Evolutionary conservation across 2,329 filamentous ascomycete genomes (phyloP).

Genomic region (Talaromyces sp.): DNA sequence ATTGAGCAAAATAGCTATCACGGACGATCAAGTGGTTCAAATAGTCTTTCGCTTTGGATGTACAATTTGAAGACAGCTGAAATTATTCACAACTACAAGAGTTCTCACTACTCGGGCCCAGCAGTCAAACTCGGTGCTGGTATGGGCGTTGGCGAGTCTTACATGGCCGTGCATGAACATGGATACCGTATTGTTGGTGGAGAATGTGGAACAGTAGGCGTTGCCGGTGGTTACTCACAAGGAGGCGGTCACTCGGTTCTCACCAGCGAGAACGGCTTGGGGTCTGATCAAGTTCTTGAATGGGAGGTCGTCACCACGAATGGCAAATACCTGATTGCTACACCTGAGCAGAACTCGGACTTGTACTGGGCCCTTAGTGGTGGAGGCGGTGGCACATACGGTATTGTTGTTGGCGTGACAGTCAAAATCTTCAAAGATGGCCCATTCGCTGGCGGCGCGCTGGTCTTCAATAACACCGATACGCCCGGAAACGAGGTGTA

Average conservation of each 20-base stretch:
- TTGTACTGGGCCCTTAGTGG: conserved; percentile 3
- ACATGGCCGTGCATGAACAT: background rate
- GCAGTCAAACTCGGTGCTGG: conserved; percentile 1
- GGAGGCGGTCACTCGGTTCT: conserved; percentile 1
- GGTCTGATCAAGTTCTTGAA: background rate
- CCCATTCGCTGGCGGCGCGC: background rate
- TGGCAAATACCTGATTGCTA: background rate
- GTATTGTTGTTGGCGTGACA: background rate
- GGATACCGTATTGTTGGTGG: background rate
- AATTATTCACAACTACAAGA: background rate
- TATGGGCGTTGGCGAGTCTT: background rate
- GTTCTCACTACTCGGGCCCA: background rate
- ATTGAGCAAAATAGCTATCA: too few relatives aligned
- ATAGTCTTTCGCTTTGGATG: background rate
- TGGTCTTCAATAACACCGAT: background rate
- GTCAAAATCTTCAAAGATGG: background rate
- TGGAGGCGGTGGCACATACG: background rate
- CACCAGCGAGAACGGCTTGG: background rate
- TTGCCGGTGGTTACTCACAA: background rate
- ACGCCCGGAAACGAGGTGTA: background rate
- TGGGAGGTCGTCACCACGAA: background rate
- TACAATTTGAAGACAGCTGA: background rate
- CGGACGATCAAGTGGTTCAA: background rate
- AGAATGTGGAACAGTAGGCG: background rate
- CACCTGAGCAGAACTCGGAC: background rate